These are phyloP conservation scores for Tephrocybe sp. DNA, from an alignment of 768 basidiomycete genomes.

Conservation along the genomic window DNA sequence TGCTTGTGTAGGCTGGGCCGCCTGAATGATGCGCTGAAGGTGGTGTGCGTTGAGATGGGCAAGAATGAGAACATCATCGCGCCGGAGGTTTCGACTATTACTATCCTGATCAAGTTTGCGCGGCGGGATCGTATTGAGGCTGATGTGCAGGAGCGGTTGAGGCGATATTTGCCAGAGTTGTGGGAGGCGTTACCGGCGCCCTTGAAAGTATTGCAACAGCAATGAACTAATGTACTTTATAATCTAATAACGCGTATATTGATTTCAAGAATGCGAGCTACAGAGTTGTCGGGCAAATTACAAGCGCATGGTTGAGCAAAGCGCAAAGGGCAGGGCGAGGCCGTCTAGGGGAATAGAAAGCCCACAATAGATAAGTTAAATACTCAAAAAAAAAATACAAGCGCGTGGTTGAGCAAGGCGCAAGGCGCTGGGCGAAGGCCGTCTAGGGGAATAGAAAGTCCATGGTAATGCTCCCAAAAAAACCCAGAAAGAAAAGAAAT, in stretches of 20 bases:
- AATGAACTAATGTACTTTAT: too few relatives aligned
- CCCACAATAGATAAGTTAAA: slow-evolving; percentile 20
- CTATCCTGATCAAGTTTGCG: slow-evolving; percentile 58
- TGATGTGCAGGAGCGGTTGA: slow-evolving; percentile 47
- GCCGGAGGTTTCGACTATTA: slow-evolving; percentile 50
- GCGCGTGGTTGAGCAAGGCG: slow-evolving; percentile 73
- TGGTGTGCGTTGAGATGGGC: slow-evolving; percentile 67
- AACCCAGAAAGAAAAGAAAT: slow-evolving; percentile 8
- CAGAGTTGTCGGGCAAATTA: too few relatives aligned
- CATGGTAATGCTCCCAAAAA: slow-evolving; percentile 11
- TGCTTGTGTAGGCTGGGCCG: slow-evolving; percentile 75
- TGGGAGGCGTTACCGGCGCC: slow-evolving; percentile 31
- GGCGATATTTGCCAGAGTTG: slow-evolving; percentile 38
- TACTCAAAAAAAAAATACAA: slow-evolving; percentile 9
- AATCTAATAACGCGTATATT: too few relatives aligned
- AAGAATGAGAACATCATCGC: slow-evolving; percentile 38
- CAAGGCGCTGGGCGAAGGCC: slow-evolving; percentile 36
- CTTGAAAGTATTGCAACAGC: slow-evolving; percentile 10
- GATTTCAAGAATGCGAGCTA: too few relatives aligned
- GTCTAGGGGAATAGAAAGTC: slow-evolving; percentile 55
- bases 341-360: slow-evolving; percentile 55
- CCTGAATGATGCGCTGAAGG: slow-evolving; percentile 65
- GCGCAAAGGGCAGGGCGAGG: slow-evolving; percentile 39
- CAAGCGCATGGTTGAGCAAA: slow-evolving; percentile 70
- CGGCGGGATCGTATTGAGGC: slow-evolving; percentile 38